Evolutionary conservation across 208 protist species (phyloP), one percentile per base, ranked within the genome.

Genomic region (Wallacemonas collosoma): DNA sequence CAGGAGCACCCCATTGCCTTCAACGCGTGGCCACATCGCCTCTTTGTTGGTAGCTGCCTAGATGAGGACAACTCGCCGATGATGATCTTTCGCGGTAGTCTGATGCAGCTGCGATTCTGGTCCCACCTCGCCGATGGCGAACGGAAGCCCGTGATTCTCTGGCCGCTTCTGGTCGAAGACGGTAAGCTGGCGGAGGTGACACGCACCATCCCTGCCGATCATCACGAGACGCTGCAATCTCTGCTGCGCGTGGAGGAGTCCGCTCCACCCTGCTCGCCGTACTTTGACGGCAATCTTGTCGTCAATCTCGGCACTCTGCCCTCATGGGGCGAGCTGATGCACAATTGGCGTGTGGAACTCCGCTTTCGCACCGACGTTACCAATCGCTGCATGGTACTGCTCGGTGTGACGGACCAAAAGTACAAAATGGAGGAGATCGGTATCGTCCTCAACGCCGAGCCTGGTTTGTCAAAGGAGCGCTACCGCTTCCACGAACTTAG

Each of bases 1-100:
- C 88, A 95, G 64, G 89, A 97, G 73, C 89, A 94, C 70, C 89
- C 92, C 39, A 88, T 93, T 47, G 86, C 85, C 62, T 97, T 95
- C 75, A 97, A 97, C 70, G 47, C 84, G 14, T 97, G 92, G 90
- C 80, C 86, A n/a, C 89, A 97, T 64, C 87, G 88, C 43, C 84
- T 97, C 43, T 95, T 92, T 72, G 72, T 97, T 50, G 92, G 92
- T 40, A 85, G 88, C 11, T 90, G 85, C 61, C 71, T 94, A 8
- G 81, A 97, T 67, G 89, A 93, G 61, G 76, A 72, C 15, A 93
- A 95, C 69, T 77, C 62, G 2, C 83, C 89, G 8, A 69, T 54
- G 11, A 75, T 75, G 65, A 82, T 92, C 2, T 94, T 96, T 71
- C 79, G 83, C 15, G 92, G 92, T 12, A 78, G 67, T 39, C 86